Evolutionary conservation across 495 filamentous ascomycete species (phyloP), one percentile per base, ranked within the genome.

Genomic region (Cetradonia linearis): DNA sequence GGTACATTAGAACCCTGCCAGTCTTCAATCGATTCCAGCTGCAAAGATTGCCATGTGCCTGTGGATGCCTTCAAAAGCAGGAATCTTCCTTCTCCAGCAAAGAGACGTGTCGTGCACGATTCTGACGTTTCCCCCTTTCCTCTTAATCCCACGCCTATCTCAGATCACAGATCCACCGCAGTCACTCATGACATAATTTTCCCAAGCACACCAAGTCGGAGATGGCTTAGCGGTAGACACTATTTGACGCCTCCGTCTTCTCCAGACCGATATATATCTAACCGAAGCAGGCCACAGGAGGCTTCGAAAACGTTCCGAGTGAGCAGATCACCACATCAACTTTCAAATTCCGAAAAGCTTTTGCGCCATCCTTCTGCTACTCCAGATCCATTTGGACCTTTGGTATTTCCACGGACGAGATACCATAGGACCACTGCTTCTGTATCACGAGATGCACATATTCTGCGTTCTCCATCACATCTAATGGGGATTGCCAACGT

Each of bases 251-350:
- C 58, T 13, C 49, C 62, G 48, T 42, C 63, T 42, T 71, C 71
- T 36, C 81, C 78, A 7, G 89, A 94, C 67, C 79, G 88, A 28
- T 94, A 89, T 67, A 83, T 91, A 28, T 79, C 86, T 31, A 67
- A 68, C 28, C 79, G 85, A 46, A 68, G 70, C 23, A 74, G 73
- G 20, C 63, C 74, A 9, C 70, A 75, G 30, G 67, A 71, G 11
- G 62, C 74, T 25, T 72, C 73, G 20, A 80, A 85, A 30, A 78
- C 75, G 30, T 91, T 84, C 66, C 83, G 77, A 61, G 69, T 85
- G n/a, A 80, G 77, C 67, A 91, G 88, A 70, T 70, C 74, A 48
- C 73, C 81, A 3, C 70, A 80, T 30, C 76, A 82, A 56, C 71
- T 95, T 38, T 81, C 81, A 0, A 65, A 73, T 16, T 70, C 74